Evolutionary conservation across 768 basidiomycete genomes (phyloP), one percentile per base, ranked within the genome.

Genomic region (Tylopilus rubrobrunneus): DNA sequence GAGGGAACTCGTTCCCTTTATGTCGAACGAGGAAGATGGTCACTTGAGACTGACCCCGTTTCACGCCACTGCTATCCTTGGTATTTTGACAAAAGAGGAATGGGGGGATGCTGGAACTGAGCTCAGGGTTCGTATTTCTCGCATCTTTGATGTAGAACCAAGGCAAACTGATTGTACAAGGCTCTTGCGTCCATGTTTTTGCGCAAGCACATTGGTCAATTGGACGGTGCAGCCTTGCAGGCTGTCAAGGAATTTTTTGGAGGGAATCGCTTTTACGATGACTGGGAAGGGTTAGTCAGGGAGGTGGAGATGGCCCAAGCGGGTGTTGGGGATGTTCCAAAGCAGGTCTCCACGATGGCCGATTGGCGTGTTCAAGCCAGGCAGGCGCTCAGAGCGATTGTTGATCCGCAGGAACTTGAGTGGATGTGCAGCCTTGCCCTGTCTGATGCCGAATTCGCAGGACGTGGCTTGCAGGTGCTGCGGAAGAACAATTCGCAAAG

Each of bases 391-490:
- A 61, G 76, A 21, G 66, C 71, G 2, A 70, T 86, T 40, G 70
- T 82, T 19, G 59, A 71, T 51, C 77, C 79, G 19, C 74, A 78
- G 52, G 64, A 73, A 2, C 59, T 81, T 7, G 61, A 71, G 12
- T 86, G 83, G 85, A 81, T 80, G 76, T 79, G 79, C 25, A 78
- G 83, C 45, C 72, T 74, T 41, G 66, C 62, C 9, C 61, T 77
- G 19, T 59, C 73, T 2, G 76, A 81, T 37, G 59, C 65, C 6
- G 66, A 76, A n/a, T 80, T 78, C 44, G 71, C 73, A 21, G 54
- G 65, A 31, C 73, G 75, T 31, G 76, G 78, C 6, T 56, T 87
- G 1, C 64, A 72, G n/a, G 76, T 79, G 40, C 62, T 87, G 15
- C 68, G 66, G 33, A 67, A 63, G 33, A 67, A 62, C 2, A 67